Conservation (phyloP, 2,329 filamentous ascomycete genomes). For the Trichoderma semiorbis region DNA sequence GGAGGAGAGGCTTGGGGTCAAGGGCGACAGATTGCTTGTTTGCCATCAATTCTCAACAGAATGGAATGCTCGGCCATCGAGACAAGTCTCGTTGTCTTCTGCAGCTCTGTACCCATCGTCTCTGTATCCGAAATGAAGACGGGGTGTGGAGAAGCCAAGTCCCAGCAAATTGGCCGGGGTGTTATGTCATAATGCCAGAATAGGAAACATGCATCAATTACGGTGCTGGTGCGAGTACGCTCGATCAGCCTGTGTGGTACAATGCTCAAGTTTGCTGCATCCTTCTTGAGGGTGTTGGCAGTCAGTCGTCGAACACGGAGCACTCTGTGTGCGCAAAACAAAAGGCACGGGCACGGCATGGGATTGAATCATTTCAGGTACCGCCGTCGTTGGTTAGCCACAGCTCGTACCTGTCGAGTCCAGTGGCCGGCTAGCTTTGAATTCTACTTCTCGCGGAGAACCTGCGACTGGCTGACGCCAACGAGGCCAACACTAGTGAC, state of each 20-base stretch:
- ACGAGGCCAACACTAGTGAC: conserved; percentile 1
- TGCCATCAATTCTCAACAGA: neutral
- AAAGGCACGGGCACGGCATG: neutral
- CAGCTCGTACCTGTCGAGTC: neutral
- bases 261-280: neutral
- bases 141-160: neutral
- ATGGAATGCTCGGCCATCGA: neutral
- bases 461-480: neutral
- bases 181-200: conserved; percentile 12
- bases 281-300: neutral
- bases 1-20: neutral
- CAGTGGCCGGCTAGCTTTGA: neutral
- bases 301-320: neutral
- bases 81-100: neutral
- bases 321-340: neutral
- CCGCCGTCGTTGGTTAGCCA: neutral
- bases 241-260: neutral
- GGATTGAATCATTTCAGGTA: neutral
- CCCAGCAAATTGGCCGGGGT: conserved; percentile 6
- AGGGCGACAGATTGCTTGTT: neutral
- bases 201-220: conserved; percentile 6
- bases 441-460: neutral
- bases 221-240: neutral
- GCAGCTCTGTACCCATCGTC: neutral
- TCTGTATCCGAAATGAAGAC: conserved; percentile 15